phyloP scores from a whole-genome alignment of 2,329 filamentous ascomycete species.

The Chrysosporium queenslandicum region DNA sequence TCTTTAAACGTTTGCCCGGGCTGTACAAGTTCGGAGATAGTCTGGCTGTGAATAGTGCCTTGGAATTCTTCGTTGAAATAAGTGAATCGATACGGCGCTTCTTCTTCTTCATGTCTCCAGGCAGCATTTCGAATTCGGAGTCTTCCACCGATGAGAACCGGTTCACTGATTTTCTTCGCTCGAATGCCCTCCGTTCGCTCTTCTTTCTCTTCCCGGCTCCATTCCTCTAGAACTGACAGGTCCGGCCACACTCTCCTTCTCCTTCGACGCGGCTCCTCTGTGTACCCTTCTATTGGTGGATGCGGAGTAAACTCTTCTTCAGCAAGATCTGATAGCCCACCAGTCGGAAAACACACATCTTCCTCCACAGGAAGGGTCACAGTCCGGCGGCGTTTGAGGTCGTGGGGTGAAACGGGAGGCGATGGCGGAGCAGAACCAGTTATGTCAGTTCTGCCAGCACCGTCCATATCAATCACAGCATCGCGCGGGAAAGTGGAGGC shows the following conservation, averaged over 20 bases:
- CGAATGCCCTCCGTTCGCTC: constrained; percentile 70
- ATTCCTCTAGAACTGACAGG: constrained; percentile 71
- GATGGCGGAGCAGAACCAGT: constrained; percentile 33
- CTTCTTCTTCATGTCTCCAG: constrained; percentile 81
- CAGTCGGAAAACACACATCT: constrained; percentile 85
- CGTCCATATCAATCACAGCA: constrained; percentile 39
- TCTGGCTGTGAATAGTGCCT: constrained; percentile 91
- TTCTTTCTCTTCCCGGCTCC: constrained; percentile 84
- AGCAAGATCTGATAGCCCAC: constrained; percentile 66
- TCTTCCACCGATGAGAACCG: constrained; percentile 80
- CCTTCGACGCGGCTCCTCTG: constrained; percentile 43
- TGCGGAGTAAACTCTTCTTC: constrained; percentile 58
- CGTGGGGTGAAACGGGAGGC: constrained; percentile 30
- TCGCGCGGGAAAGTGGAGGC: constrained; percentile 25
- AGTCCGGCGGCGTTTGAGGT: constrained; percentile 44
- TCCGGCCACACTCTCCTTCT: constrained; percentile 76
- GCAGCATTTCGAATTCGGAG: constrained; percentile 66
- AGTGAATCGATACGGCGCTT: constrained; percentile 86
- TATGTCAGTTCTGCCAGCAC: constrained; percentile 18
- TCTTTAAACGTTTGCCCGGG: constrained; percentile 74
- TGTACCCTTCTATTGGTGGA: constrained; percentile 37
- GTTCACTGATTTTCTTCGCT: constrained; percentile 86
- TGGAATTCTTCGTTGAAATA: constrained; percentile 98
- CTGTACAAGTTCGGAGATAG: constrained; percentile 84
- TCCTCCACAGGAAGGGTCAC: constrained; percentile 59